Evolutionary conservation across 768 basidiomycete species (phyloP), one percentile per base, ranked within the genome.

Genomic region (Scleroderma bovista): DNA sequence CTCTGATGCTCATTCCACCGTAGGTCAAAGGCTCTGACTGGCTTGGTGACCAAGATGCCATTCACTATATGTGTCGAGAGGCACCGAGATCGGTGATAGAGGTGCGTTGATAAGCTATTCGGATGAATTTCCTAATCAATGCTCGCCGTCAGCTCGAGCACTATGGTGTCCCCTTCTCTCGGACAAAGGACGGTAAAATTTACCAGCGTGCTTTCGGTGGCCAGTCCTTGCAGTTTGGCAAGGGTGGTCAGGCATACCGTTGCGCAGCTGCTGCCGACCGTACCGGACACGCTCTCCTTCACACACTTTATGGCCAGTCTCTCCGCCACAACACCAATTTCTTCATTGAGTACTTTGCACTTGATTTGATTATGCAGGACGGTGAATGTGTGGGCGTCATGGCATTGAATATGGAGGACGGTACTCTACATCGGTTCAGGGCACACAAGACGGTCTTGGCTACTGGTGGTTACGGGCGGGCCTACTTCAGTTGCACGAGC

Each of bases 291-390:
- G 96, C 96, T 19, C 83, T 99, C 64, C 83, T 99, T 39, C 96
- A 99, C 77, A 97, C 95, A 9, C 89, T 99, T 49, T 99, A 99
- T 62, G 96, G 96, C 59, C 96, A 99, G 75, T 98, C 95, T 51
- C 83, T 99, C 53, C 87, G 93, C 51, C 96, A 99, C 77, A 86
- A 98, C 77, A 98, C 96, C 68, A 95, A 98, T 73, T 99, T 97
- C 74, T 99, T 99, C 77, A 98, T 99, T 69, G 96, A 99, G 69
- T 99, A 95, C 72, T 98, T 99, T 68, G 96, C 95, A n/a, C 81
- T 95, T 50, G 96, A 99, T 68, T 75, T 99, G 52, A 92, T 99
- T 68, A 99, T 99, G 96, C 78, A 98, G 67, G 93, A 88, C 55
- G 96, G 94, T 59, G 93, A 97, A 72, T 99, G 96, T 75, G 94